Evolutionary conservation across 768 basidiomycete species (phyloP), one percentile per base, ranked within the genome.

Genomic region (Naganishia antarctica): DNA sequence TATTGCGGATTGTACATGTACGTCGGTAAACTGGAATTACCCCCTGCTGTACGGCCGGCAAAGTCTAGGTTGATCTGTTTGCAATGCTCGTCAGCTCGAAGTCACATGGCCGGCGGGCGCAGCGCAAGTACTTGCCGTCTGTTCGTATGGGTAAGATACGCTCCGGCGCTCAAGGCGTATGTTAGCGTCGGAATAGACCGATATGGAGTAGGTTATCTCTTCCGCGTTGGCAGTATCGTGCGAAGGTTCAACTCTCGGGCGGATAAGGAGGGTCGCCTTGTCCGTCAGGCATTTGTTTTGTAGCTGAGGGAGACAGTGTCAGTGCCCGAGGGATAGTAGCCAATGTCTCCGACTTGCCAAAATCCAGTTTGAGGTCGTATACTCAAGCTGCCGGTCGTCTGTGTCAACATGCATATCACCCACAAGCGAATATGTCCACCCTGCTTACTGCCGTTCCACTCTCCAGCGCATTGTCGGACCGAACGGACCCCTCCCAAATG

Each of bases 1-100:
- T 90, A 97, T 72, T 96, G 91, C 0, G 93, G 93, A 72, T 97
- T 98, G 51, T 84, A 76, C 85, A 94, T 88, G 76, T 88, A 96
- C 0, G 87, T 86, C 0, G 89, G 84, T 68, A 85, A 81, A 4
- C 84, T 83, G 62, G 85, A 83, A 71, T 92, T 93, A 1, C 94
- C 94, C 0, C 94, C 94, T 0, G 89, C 83, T 29, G 84, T 90
- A 68, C 85, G 85, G 37, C 78, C 82, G 0, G 85, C 86, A 66
- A 94, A 81, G 0, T 79, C 71, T 8, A 85, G 87, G 0, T 83
- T 79, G 6, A 87, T 71, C 89, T 90, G 68, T 28, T 57, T 47
- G 53, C 48, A 1, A 7, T 44, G 15, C 21, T 21, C 21, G 26
- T 12, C 45, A 61, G 12, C 18, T 11, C 50, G 37, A 28, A 18